phyloP scores from a whole-genome alignment of 2,329 filamentous ascomycete genomes.

The Macrophomina pseudophaseolina region DNA sequence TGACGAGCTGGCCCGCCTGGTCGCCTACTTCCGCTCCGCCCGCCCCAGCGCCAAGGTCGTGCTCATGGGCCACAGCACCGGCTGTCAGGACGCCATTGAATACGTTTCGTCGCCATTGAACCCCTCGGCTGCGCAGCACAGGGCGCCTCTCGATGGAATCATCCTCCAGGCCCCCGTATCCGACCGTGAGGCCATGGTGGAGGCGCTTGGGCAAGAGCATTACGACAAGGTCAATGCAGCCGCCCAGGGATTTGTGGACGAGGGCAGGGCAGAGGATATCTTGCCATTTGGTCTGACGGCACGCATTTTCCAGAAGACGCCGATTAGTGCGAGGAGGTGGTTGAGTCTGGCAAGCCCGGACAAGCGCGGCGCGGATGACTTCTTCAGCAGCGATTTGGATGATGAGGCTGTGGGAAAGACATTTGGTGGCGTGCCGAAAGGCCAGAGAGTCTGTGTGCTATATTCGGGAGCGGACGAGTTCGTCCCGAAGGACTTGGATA shows the following conservation, averaged over 20 bases:
- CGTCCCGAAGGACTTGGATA: conserved; percentile 64
- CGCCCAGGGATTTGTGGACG: conserved; percentile 62
- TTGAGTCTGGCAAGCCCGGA: conserved; percentile 62
- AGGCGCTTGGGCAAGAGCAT: neutral
- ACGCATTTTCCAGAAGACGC: conserved; percentile 41
- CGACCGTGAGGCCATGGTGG: conserved; percentile 5
- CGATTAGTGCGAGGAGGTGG: conserved; percentile 63
- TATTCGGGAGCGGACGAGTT: conserved; percentile 71
- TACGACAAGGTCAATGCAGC: conserved; percentile 65
- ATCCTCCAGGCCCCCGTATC: conserved; percentile 82
- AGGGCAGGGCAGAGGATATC: conserved; percentile 60
- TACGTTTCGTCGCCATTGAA: conserved; percentile 51
- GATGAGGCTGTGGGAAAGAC: conserved; percentile 62
- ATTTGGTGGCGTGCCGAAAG: conserved; percentile 66
- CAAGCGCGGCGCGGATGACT: conserved; percentile 76
- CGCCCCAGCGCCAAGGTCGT: conserved; percentile 60
- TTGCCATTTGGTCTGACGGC: conserved; percentile 51
- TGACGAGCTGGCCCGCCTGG: conserved; percentile 57
- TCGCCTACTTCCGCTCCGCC: conserved; percentile 54
- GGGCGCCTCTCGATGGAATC: conserved; percentile 69
- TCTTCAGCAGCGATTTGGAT: conserved; percentile 80
- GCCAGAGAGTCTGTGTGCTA: conserved; percentile 62
- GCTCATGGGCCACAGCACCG: conserved; percentile 72
- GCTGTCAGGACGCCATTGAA: conserved; percentile 70
- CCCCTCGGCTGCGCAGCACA: conserved; percentile 29